A percentile compares a stretch with the other conserved stretches of the same genome.
phyloP scores from a whole-genome alignment of 2,329 filamentous ascomycete genomes.

The Colletotrichum shisoi region DNA sequence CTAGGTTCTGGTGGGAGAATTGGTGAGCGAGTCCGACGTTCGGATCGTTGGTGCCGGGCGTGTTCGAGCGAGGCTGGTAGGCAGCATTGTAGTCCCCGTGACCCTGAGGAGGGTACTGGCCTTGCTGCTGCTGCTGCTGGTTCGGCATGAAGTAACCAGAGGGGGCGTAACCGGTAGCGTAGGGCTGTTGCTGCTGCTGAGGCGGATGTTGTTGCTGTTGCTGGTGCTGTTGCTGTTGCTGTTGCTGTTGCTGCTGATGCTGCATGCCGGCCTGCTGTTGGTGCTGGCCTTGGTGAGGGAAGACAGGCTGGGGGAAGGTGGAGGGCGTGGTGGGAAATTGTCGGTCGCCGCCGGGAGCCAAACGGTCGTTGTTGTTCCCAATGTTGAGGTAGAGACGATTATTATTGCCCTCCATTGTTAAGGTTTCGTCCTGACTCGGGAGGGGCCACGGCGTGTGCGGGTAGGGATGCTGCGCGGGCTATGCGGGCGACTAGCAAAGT shows the following conservation, averaged over 20 bases:
- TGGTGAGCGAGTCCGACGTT: constrained; percentile 93
- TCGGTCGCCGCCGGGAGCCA: constrained; percentile 67
- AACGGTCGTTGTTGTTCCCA: constrained; percentile 70
- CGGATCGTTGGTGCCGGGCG: constrained; percentile 75
- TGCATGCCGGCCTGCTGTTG: constrained; percentile 48
- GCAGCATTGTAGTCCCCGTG: constrained; percentile 56
- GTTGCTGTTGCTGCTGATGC: constrained; percentile 45
- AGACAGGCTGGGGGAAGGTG: constrained; percentile 92
- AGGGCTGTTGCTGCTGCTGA: constrained; percentile 56
- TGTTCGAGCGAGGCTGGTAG: constrained; percentile 63
- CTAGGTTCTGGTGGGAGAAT: constrained; percentile 95
- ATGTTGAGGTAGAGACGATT: constrained; percentile 73
- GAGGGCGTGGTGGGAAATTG: constrained; percentile 89
- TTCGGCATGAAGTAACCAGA: constrained; percentile 69
- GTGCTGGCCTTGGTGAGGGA: constrained; percentile 53
- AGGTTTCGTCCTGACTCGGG: constrained; percentile 38
- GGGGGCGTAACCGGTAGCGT: constrained; percentile 56
- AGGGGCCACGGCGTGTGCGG: constrained; percentile 23
- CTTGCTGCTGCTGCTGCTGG: constrained; percentile 65
- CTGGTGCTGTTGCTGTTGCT: constrained; percentile 53
- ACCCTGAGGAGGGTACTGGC: constrained; percentile 52
- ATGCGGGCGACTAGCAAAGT: constrained; percentile 33
- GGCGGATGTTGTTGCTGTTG: constrained; percentile 32
- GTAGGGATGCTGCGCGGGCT: constrained; percentile 21
- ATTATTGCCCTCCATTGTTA: constrained; percentile 64